Evolutionary conservation across 108 stramenopile species (phyloP).

Genomic region (Aurantiochytrium sp.): DNA sequence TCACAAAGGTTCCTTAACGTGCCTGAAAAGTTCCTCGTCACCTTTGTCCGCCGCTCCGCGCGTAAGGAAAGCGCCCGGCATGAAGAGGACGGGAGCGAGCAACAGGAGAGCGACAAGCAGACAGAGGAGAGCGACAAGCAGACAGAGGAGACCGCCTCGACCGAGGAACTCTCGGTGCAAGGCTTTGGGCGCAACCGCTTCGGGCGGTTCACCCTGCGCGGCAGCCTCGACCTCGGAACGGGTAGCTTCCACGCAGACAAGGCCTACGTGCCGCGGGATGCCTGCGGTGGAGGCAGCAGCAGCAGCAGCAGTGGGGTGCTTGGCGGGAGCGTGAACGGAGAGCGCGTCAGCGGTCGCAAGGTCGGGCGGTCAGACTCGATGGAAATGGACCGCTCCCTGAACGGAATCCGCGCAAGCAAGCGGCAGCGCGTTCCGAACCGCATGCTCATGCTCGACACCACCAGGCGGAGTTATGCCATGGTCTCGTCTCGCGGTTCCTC

Average conservation of each 20-base stretch:
- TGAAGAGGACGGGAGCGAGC: neutral
- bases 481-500: neutral
- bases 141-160: too few relatives aligned
- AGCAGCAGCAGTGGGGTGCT: neutral
- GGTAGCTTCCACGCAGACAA: neutral
- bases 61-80: neutral
- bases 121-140: too few relatives aligned
- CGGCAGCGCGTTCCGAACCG: conserved; percentile 12
- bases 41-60: neutral
- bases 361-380: neutral
- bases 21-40: conserved; percentile 6
- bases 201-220: neutral
- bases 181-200: conserved; percentile 21
- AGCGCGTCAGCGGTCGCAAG: neutral
- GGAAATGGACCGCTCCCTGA: neutral
- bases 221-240: neutral
- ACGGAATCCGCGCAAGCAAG: neutral
- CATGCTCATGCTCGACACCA: conserved; percentile 14
- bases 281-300: neutral
- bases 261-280: neutral
- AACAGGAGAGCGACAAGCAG: too few relatives aligned
- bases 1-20: neutral
- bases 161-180: neutral
- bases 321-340: neutral
- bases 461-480: neutral